Evolutionary conservation across 805 yeast species (phyloP).

Genomic region (Myxozyma udenii): DNA sequence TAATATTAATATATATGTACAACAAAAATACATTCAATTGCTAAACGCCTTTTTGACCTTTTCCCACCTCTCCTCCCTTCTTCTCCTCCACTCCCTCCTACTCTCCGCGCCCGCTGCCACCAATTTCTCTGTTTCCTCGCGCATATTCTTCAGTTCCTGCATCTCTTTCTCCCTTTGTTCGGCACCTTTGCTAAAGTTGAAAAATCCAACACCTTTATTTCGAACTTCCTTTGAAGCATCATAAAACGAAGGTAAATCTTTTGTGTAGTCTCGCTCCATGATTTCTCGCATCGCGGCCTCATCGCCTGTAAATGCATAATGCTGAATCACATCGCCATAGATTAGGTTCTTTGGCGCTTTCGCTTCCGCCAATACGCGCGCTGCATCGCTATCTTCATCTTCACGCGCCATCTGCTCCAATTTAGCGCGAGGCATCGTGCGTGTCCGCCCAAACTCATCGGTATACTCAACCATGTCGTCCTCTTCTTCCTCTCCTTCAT

Average conservation of each 20-base stretch:
- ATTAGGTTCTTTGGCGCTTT: constrained; percentile 26
- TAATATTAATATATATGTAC: no score
- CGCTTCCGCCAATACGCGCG: constrained; percentile 3
- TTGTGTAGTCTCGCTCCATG: constrained; percentile 10
- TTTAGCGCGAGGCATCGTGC: constrained; percentile 23
- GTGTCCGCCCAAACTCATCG: constrained; percentile 33
- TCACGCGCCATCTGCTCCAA: constrained; percentile 3
- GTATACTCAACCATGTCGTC: constrained; percentile 28
- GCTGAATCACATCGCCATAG: constrained; percentile 31
- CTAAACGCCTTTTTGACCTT: constrained; percentile 8
- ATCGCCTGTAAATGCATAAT: constrained; percentile 26
- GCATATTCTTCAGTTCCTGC: constrained; percentile 27
- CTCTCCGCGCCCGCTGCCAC: constrained; percentile 5
- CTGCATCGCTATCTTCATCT: constrained; percentile 11
- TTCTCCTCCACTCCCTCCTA: constrained; percentile 8
- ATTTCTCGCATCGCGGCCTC: constrained; percentile 29
- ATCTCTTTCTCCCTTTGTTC: constrained; percentile 22
- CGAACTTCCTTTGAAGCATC: constrained; percentile 30
- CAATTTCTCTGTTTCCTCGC: constrained; percentile 19
- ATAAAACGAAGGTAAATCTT: constrained; percentile 25
- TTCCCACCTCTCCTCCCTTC: constrained; percentile 12
- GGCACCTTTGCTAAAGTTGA: constrained; percentile 30
- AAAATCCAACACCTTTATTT: constrained; percentile 32
- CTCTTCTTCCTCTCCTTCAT: constrained; percentile 5
- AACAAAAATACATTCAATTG: no score